Conservation (phyloP, 1,284 basidiomycete genomes). For the Malassezia japonica region DNA sequence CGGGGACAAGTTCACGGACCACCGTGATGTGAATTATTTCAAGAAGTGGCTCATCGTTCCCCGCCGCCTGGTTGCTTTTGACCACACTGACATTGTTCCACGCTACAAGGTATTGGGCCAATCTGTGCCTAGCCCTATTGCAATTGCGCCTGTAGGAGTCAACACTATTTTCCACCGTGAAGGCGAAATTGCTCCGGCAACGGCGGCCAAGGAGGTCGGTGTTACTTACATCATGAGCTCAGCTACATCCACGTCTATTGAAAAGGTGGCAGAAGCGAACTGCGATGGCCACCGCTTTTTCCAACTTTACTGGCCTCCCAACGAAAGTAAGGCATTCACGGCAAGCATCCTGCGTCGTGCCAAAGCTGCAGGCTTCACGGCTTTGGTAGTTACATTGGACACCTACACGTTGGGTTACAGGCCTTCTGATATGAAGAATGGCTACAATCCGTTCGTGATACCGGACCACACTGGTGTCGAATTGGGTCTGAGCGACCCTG, state of each 20-base stretch:
- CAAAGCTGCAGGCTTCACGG: conserved; percentile 56
- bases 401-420: background rate
- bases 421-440: background rate
- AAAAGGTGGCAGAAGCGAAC: conserved; percentile 22
- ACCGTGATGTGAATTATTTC: background rate
- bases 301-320: conserved; percentile 53
- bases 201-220: conserved; percentile 22
- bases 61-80: background rate
- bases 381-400: background rate
- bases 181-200: conserved; percentile 26
- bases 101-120: background rate
- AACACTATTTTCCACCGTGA: conserved; percentile 17
- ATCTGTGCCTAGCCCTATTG: conserved; percentile 10
- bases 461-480: conserved; percentile 52
- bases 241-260: conserved; percentile 23
- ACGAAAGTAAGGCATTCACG: conserved; percentile 55
- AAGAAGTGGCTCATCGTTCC: background rate
- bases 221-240: conserved; percentile 32
- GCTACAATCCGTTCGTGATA: conserved; percentile 48
- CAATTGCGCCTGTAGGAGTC: background rate
- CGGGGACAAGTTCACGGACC: background rate
- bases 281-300: conserved; percentile 29
- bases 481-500: conserved; percentile 35
- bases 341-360: conserved; percentile 59
- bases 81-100: background rate